phyloP scores from a whole-genome alignment of 1,284 basidiomycete species.

The Sporisorium exsertum region DNA sequence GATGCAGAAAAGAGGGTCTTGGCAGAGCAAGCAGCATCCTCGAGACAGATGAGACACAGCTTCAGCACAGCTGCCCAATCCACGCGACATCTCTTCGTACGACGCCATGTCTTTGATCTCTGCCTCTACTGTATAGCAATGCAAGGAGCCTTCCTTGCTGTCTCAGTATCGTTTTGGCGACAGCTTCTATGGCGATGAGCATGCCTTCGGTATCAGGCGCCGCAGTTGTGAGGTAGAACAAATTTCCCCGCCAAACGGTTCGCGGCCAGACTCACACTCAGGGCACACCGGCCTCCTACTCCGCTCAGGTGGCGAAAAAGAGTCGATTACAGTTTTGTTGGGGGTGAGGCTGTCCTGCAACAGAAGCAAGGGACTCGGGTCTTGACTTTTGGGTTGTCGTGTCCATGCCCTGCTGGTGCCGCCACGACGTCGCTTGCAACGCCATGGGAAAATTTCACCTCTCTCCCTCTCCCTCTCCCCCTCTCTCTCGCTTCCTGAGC shows the following conservation, averaged over 20 bases:
- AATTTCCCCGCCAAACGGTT: neutral
- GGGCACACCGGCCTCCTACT: neutral
- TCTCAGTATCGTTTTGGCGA: neutral
- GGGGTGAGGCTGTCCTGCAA: neutral
- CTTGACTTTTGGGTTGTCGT: neutral
- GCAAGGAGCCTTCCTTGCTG: neutral
- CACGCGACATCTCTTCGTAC: neutral
- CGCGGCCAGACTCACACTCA: too few relatives aligned
- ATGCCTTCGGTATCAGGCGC: neutral
- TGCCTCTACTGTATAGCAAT: neutral
- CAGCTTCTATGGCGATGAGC: neutral
- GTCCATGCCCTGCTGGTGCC: neutral
- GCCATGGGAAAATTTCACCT: neutral
- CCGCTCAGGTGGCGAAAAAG: neutral
- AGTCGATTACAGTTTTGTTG: neutral
- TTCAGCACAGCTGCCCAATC: neutral
- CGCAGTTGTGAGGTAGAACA: neutral
- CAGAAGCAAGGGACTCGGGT: neutral
- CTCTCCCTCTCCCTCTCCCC: too few relatives aligned
- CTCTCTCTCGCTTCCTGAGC: too few relatives aligned
- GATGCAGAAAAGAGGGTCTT: constrained; percentile 1
- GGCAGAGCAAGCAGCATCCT: neutral
- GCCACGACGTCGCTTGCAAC: constrained; percentile 1
- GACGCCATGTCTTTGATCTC: neutral
- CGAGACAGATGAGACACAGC: neutral